These are phyloP conservation scores for Boletus sp. DNA, from an alignment of 768 basidiomycete species.

Conservation along the genomic window DNA sequence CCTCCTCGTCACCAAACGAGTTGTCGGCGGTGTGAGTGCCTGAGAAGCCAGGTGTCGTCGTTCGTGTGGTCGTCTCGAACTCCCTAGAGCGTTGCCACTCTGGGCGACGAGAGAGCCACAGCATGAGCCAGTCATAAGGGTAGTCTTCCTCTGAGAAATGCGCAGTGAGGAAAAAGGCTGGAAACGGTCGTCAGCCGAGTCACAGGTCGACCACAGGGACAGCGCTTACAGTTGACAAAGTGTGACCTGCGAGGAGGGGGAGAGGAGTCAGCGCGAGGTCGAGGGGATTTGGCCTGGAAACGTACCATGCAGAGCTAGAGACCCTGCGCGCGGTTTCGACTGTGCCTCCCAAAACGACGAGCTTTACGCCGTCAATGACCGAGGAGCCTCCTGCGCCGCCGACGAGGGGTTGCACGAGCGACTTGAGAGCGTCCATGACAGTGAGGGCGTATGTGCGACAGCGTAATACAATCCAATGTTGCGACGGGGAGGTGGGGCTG, in stretches of 20 bases:
- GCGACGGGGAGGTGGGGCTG: constrained; percentile 21
- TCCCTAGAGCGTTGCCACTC: constrained; percentile 90
- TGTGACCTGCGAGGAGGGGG: constrained; percentile 53
- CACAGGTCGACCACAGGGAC: not conserved
- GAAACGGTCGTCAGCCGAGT: constrained; percentile 4
- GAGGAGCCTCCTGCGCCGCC: constrained; percentile 72
- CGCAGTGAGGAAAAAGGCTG: constrained; percentile 85
- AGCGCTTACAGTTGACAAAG: constrained; percentile 78
- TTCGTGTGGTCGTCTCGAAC: constrained; percentile 84
- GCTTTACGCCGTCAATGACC: constrained; percentile 86
- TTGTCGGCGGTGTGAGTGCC: constrained; percentile 46
- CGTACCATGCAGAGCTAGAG: constrained; percentile 79
- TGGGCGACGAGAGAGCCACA: constrained; percentile 82
- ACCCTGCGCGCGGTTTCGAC: constrained; percentile 84
- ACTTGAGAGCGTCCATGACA: constrained; percentile 77
- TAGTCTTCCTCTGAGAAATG: constrained; percentile 90
- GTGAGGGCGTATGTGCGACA: constrained; percentile 18
- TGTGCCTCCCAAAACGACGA: constrained; percentile 84
- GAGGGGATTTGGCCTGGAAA: not conserved
- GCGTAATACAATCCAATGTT: constrained; percentile 39
- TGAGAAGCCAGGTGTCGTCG: constrained; percentile 58
- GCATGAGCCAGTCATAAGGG: constrained; percentile 89
- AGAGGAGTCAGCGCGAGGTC: constrained; percentile 12
- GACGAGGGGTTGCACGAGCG: constrained; percentile 77
- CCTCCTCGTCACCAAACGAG: constrained; percentile 52